Base-by-base conservation (phyloP, 371 early-diverging fungal genomes). In the Apophysomyces elegans region DNA sequence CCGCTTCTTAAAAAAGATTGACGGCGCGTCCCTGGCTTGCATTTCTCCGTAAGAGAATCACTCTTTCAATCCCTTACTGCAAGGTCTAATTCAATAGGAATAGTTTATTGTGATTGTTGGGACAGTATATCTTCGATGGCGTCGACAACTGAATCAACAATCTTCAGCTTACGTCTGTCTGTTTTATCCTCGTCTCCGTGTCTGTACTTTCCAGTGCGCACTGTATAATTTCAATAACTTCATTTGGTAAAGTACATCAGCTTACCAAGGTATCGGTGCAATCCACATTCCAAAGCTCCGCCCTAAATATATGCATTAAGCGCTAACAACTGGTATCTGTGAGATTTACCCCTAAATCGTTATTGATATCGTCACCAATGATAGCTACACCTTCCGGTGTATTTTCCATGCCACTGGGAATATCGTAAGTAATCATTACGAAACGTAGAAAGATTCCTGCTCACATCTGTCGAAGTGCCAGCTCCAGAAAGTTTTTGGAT, bases 161-260 rank as follows among this genome's bases (percentile, higher is more conserved):
- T 78, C 12, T 38, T 38, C 18, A 58, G 36, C 13, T 65, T 61
- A 8, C 70, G 37, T 14, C 43, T 62, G 38, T 66, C 38, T 0
- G 26, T 46, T 45, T 74, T 77, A 9, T 69, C 50, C 70, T 92
- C 92, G 70, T 95, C 95, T 14, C 85, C 86, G 1, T 77, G 45
- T 16, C 90, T 81, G 71, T 94, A 95, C 67, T 95, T 94, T 1
- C 95, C 95, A 0, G 95, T 95, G 59, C 85, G 81, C 35, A 95
- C 91, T 82, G 21, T 9, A 50, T 7, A n/a, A 11, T 50, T 7
- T 50, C 54, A 50, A n/a, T 11, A 21, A 18, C 8, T 26, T 18
- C 1, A 26, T 54, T 16, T 7, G 16, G 21, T 21, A 21, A 21
- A 21, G 9, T n/a, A 45, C 0, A 50, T 18, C 13, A 59, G 46